phyloP scores from a whole-genome alignment of 768 basidiomycete species.

The Vararia minispora region DNA sequence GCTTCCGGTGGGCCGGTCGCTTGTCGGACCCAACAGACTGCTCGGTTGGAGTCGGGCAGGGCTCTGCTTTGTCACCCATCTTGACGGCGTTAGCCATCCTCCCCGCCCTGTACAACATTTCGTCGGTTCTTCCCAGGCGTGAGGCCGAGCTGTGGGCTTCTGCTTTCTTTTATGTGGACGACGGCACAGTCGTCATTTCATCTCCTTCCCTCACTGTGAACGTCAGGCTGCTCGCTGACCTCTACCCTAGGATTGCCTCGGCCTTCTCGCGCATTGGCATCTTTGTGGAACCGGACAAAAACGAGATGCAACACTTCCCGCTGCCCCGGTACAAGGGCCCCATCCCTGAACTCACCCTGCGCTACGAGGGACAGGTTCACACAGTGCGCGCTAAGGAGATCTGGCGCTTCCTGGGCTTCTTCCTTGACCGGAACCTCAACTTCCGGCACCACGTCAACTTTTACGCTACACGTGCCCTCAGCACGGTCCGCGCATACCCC shows the following conservation, averaged over 20 bases:
- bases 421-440: neutral
- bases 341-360: neutral
- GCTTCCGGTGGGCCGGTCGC: constrained; percentile 5
- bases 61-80: neutral
- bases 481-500: neutral
- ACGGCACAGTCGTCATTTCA: neutral
- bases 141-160: neutral
- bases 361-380: no score
- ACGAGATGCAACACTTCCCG: neutral
- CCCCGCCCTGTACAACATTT: no score
- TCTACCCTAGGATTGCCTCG: no score
- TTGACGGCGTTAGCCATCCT: neutral
- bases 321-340: neutral
- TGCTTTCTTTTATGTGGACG: neutral
- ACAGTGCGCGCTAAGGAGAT: neutral
- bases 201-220: neutral
- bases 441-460: neutral
- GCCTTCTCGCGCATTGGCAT: neutral
- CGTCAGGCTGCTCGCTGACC: neutral
- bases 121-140: no score
- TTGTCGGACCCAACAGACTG: constrained; percentile 1
- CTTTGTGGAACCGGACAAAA: neutral
- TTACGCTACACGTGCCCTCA: neutral
- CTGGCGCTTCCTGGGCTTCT: neutral
- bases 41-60: constrained; percentile 9